Percentiles rank a stretch among this genome's conserved stretches.
Evolutionary conservation across 768 basidiomycete genomes (phyloP).

Genomic region (Suillus subluteus): DNA sequence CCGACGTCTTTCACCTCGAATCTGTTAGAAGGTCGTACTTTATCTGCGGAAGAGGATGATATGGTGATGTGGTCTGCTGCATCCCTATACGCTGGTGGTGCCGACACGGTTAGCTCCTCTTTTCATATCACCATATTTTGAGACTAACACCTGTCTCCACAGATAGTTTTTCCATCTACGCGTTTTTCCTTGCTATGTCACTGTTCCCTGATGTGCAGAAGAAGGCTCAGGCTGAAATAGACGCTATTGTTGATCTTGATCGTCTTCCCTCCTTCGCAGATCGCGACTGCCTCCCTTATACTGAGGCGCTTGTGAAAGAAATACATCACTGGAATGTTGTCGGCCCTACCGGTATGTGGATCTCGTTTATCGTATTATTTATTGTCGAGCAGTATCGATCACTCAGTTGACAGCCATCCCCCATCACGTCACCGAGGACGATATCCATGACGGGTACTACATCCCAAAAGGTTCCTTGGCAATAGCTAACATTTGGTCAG

Average conservation of each 20-base stretch:
- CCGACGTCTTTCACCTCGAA: slow-evolving; percentile 58
- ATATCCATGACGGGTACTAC: slow-evolving; percentile 61
- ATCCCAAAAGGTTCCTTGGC: slow-evolving; percentile 51
- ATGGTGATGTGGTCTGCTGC: slow-evolving; percentile 64
- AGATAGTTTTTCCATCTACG: slow-evolving; percentile 19
- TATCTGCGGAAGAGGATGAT: slow-evolving; percentile 57
- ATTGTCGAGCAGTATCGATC: slow-evolving; percentile 35
- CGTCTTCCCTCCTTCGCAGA: slow-evolving; percentile 64
- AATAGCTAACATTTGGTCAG: slow-evolving; percentile 28
- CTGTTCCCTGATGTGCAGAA: slow-evolving; percentile 46
- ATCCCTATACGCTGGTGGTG: slow-evolving; percentile 31
- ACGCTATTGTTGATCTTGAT: slow-evolving; percentile 58
- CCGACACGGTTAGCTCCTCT: not conserved
- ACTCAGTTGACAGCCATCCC: slow-evolving; percentile 30
- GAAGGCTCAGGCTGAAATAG: slow-evolving; percentile 67
- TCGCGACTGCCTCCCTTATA: slow-evolving; percentile 59
- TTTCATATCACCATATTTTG: not conserved
- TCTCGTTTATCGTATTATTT: slow-evolving; percentile 26
- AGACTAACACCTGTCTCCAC: not conserved
- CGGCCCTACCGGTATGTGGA: slow-evolving; percentile 39
- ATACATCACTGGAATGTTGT: slow-evolving; percentile 48
- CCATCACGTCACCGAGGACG: slow-evolving; percentile 59
- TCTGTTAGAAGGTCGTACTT: slow-evolving; percentile 53
- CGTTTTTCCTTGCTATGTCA: slow-evolving; percentile 1
- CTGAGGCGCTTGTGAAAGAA: slow-evolving; percentile 64